Conservation (phyloP, 192 early-diverging fungal species). For the Pecoramyces ruminantium region DNA sequence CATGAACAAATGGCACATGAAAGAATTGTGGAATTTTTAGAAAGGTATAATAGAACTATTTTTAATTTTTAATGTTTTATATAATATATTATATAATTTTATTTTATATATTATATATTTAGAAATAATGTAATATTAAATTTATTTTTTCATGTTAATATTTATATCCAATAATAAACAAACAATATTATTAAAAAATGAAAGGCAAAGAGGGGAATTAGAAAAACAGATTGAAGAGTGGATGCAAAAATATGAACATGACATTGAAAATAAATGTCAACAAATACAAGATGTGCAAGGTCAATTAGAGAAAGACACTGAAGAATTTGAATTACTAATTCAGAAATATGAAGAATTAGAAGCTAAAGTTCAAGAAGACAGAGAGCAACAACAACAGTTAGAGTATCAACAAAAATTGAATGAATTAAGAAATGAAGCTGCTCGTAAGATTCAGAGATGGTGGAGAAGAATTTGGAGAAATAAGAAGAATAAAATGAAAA, state of each 20-base stretch:
- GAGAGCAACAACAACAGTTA: constrained; percentile 23
- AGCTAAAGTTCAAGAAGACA: constrained; percentile 22
- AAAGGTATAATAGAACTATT: no score
- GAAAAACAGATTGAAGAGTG: constrained; percentile 39
- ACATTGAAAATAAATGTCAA: constrained; percentile 29
- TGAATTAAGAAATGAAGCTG: constrained; percentile 25
- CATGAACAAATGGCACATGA: constrained; percentile 28
- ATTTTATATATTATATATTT: no score
- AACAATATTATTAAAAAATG: no score
- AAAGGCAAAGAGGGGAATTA: constrained; percentile 19
- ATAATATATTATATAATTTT: no score
- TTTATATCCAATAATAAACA: no score
- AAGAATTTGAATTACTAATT: neutral
- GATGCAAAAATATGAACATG: constrained; percentile 44
- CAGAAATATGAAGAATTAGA: constrained; percentile 20
- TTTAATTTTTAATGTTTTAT: no score
- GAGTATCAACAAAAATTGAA: neutral
- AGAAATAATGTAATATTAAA: no score
- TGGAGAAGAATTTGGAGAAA: constrained; percentile 23
- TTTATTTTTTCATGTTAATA: no score
- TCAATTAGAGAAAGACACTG: neutral
- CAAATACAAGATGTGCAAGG: neutral
- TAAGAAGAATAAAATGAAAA: constrained; percentile 24
- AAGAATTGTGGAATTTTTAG: constrained; percentile 30
- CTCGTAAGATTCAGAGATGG: constrained; percentile 11